phyloP scores from a whole-genome alignment of 306 rosid species.

The Sicyos baderoa region DNA sequence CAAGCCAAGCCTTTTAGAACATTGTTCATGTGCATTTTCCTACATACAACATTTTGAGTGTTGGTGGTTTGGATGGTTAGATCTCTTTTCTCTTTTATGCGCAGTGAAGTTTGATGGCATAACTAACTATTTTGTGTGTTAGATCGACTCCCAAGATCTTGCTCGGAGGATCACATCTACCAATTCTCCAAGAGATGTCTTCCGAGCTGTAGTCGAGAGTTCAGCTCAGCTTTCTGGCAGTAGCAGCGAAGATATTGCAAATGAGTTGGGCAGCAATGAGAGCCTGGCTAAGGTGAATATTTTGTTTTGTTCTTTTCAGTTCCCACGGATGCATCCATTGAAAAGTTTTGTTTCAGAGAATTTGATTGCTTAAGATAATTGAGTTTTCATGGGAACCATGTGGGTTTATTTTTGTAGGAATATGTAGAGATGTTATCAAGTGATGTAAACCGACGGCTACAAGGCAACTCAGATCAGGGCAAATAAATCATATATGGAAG shows the following conservation, averaged over 20 bases:
- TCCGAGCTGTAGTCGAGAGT: constrained; percentile 65
- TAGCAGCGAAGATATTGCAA: constrained; percentile 47
- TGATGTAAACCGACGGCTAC: constrained; percentile 40
- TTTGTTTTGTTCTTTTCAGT: too few species aligned
- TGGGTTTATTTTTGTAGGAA: constrained; percentile 44
- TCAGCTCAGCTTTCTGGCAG: constrained; percentile 47
- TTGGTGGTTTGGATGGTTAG: background rate
- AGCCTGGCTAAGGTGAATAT: constrained; percentile 51
- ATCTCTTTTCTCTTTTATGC: background rate
- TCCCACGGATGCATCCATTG: too few species aligned
- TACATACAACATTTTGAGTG: background rate
- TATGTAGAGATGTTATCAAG: constrained; percentile 53
- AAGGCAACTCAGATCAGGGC: constrained; percentile 37
- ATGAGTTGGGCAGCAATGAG: constrained; percentile 71
- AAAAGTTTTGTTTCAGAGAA: background rate
- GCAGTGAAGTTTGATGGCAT: too few species aligned
- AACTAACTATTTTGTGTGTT: constrained; percentile 15
- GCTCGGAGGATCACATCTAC: constrained; percentile 48
- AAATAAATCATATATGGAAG: background rate
- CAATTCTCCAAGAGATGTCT: constrained; percentile 48
- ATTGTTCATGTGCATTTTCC: background rate
- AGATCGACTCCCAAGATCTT: constrained; percentile 55
- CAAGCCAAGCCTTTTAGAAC: too few species aligned
- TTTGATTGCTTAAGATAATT: background rate
- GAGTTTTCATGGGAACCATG: background rate